phyloP scores from a whole-genome alignment of 345 rosid genomes.

The Chamaenerion angustifolium region DNA sequence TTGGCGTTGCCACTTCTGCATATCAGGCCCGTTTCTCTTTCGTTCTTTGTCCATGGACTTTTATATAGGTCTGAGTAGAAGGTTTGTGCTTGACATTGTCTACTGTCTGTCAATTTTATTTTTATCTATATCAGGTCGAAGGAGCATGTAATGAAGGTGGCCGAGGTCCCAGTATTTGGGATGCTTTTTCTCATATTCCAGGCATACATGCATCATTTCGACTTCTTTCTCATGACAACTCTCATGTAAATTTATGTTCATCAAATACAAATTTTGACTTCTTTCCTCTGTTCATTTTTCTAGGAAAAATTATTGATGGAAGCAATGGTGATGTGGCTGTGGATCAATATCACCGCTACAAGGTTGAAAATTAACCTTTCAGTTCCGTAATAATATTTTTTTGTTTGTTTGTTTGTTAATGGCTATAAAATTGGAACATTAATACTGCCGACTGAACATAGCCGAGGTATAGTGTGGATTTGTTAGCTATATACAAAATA shows the following conservation, averaged over 20 bases:
- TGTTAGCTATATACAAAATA: too few species aligned
- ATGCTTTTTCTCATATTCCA: constrained; percentile 50
- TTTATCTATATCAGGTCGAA: constrained; percentile 53
- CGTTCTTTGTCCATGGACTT: neutral
- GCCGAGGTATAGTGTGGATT: too few species aligned
- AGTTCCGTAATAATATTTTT: neutral
- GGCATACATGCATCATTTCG: constrained; percentile 17
- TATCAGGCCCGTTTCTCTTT: constrained; percentile 27
- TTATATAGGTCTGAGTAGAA: too few species aligned
- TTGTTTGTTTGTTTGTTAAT: neutral
- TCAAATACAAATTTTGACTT: neutral
- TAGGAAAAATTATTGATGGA: constrained; percentile 63
- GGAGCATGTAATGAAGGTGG: constrained; percentile 71
- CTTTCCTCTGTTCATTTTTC: neutral
- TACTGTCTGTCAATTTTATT: constrained; percentile 6
- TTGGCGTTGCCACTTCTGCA: constrained; percentile 56
- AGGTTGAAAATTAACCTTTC: constrained; percentile 23
- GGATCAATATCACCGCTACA: constrained; percentile 65
- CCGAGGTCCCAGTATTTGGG: constrained; percentile 81
- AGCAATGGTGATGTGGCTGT: constrained; percentile 63
- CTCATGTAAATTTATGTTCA: neutral
- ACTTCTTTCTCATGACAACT: neutral
- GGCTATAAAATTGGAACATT: too few species aligned
- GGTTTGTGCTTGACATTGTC: neutral
- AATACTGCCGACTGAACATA: too few species aligned